These are phyloP conservation scores for Phytopythium litorale DNA, from an alignment of 352 stramenopile genomes.

Conservation along the genomic window DNA sequence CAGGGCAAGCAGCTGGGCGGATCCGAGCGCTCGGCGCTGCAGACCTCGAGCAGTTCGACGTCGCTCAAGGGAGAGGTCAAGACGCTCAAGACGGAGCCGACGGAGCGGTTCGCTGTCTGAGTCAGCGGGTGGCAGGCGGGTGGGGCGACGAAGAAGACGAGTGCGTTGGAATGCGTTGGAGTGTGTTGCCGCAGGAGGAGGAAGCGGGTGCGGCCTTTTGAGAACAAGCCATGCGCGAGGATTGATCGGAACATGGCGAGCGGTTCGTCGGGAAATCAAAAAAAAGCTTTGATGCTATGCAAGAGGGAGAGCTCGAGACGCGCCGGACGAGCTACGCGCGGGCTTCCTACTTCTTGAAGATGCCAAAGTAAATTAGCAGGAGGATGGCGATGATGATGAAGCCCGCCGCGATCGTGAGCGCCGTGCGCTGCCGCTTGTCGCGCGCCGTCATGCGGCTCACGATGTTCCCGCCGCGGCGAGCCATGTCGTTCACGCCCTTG, in stretches of 20 bases:
- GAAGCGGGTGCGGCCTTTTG: background rate
- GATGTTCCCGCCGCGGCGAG: constrained; percentile 74
- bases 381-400: constrained; percentile 85
- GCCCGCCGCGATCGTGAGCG: constrained; percentile 60
- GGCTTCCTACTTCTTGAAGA: constrained; percentile 81
- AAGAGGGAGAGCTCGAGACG: background rate
- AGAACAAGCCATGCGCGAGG: background rate
- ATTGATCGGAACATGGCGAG: background rate
- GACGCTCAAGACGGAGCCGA: constrained; percentile 51
- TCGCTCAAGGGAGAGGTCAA: constrained; percentile 27
- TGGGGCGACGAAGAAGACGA: background rate
- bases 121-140: background rate
- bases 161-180: background rate
- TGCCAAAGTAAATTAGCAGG: constrained; percentile 86
- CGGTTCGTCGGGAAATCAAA: background rate
- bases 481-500: constrained; percentile 85
- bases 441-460: constrained; percentile 81
- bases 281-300: background rate
- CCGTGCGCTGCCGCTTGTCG: constrained; percentile 75
- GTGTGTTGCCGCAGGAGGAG: background rate
- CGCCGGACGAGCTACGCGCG: background rate
- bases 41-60: constrained; percentile 27
- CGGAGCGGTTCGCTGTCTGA: constrained; percentile 69
- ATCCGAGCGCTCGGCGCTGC: constrained; percentile 8
- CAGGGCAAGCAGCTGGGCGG: constrained; percentile 25